A percentile compares a stretch with the other conserved stretches of the same genome.
Conservation (phyloP, 2,329 filamentous ascomycete genomes). For the Xylaria sp. region DNA sequence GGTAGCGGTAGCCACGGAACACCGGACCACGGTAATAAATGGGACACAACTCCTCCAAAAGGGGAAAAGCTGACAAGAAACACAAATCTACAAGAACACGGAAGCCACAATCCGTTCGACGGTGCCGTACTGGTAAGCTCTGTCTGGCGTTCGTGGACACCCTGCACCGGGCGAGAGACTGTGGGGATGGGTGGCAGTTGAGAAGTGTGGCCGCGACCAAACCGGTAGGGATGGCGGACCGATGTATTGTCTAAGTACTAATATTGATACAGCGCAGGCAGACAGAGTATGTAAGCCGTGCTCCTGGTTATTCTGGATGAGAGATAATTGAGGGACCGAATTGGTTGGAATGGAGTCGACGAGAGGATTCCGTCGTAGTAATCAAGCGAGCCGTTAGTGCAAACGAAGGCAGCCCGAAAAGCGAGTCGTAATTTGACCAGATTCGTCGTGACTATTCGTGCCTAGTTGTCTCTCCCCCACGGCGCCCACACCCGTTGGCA, state of each 20-base stretch:
- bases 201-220: constrained; percentile 19
- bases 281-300: background rate
- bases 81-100: background rate
- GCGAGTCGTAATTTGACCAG: constrained; percentile 26
- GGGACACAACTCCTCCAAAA: background rate
- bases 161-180: constrained; percentile 13
- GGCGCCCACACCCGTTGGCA: constrained; percentile 29
- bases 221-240: constrained; percentile 5
- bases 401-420: constrained; percentile 22
- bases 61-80: background rate
- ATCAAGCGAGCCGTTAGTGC: constrained; percentile 7
- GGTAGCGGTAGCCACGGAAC: background rate
- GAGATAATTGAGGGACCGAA: background rate
- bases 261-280: background rate
- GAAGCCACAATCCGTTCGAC: background rate
- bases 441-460: background rate
- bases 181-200: constrained; percentile 19
- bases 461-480: constrained; percentile 21
- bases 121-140: background rate
- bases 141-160: constrained; percentile 9
- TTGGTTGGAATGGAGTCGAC: constrained; percentile 11
- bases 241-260: constrained; percentile 10
- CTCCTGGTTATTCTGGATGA: background rate
- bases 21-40: background rate
- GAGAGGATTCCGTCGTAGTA: constrained; percentile 16